Conservation (phyloP, 2,329 filamentous ascomycete genomes). For the Hypoxylon sp. region DNA sequence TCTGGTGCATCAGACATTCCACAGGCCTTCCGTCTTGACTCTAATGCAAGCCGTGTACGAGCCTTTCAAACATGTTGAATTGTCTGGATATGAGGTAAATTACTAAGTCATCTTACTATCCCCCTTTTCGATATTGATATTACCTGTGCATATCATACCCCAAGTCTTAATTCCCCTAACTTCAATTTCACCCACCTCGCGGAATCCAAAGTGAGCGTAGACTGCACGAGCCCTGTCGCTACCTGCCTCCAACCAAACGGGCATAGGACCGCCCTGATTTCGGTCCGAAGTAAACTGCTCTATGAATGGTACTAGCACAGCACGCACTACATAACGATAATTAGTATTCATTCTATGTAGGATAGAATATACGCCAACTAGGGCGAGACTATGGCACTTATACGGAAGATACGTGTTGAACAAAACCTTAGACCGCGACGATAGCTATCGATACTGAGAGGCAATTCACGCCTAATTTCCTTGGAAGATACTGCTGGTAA, state of each 20-base stretch:
- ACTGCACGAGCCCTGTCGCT: constrained; percentile 33
- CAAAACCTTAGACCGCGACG: not conserved
- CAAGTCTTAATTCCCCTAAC: constrained; percentile 33
- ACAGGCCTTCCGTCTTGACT: too few relatives aligned
- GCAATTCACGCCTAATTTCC: too few relatives aligned
- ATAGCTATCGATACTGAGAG: too few relatives aligned
- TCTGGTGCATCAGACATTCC: too few relatives aligned
- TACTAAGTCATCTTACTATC: not conserved
- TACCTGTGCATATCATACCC: constrained; percentile 45
- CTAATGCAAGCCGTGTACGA: too few relatives aligned
- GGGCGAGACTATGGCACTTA: not conserved
- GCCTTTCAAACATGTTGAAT: too few relatives aligned
- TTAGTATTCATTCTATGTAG: constrained; percentile 3
- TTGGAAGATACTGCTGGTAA: not conserved
- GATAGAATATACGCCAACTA: not conserved
- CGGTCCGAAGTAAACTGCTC: constrained; percentile 31
- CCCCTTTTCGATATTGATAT: constrained; percentile 9
- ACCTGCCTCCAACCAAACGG: constrained; percentile 43
- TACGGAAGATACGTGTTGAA: not conserved
- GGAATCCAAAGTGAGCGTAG: constrained; percentile 44
- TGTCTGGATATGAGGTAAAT: not conserved
- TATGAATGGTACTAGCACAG: constrained; percentile 43
- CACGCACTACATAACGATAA: constrained; percentile 26
- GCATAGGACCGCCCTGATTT: constrained; percentile 36
- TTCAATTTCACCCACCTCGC: constrained; percentile 33